Conservation (phyloP, 805 yeast species). For the Metschnikowia kofuensis region DNA sequence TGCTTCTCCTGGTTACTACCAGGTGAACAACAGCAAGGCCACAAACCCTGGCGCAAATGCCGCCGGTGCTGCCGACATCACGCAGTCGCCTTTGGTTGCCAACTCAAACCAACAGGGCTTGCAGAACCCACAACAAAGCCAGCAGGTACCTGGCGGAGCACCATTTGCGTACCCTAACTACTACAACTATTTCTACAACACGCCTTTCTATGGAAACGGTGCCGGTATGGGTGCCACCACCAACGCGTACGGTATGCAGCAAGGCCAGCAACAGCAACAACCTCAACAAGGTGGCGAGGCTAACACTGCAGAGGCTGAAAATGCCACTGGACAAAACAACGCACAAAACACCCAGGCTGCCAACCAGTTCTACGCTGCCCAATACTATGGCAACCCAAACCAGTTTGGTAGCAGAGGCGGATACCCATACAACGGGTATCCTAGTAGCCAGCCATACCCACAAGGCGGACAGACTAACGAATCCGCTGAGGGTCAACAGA, state of each 20-base stretch:
- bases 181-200: slow-evolving; percentile 40
- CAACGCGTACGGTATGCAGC: slow-evolving; percentile 19
- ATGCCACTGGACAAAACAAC: slow-evolving; percentile 12
- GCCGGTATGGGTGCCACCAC: slow-evolving; percentile 24
- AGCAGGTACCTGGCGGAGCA: slow-evolving; percentile 32
- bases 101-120: slow-evolving; percentile 23
- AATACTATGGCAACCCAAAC: slow-evolving; percentile 21
- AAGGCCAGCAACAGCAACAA: slow-evolving; percentile 25
- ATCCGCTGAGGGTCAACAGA: slow-evolving; percentile 20
- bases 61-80: slow-evolving; percentile 21
- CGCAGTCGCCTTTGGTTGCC: slow-evolving; percentile 33
- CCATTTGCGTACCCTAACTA: slow-evolving; percentile 43
- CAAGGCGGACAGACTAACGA: slow-evolving; percentile 16
- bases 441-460: slow-evolving; percentile 19
- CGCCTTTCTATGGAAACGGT: slow-evolving; percentile 39
- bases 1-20: slow-evolving; percentile 19
- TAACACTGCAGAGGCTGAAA: slow-evolving; percentile 12
- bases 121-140: slow-evolving; percentile 29
- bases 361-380: slow-evolving; percentile 19
- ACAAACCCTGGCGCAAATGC: slow-evolving; percentile 23
- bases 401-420: slow-evolving; percentile 22
- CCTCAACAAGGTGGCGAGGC: slow-evolving; percentile 14
- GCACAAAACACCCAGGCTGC: slow-evolving; percentile 15
- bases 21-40: slow-evolving; percentile 26
- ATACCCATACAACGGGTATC: slow-evolving; percentile 21